Conservation (phyloP, 2,329 filamentous ascomycete genomes). For the Epichloe brachyelytri region DNA sequence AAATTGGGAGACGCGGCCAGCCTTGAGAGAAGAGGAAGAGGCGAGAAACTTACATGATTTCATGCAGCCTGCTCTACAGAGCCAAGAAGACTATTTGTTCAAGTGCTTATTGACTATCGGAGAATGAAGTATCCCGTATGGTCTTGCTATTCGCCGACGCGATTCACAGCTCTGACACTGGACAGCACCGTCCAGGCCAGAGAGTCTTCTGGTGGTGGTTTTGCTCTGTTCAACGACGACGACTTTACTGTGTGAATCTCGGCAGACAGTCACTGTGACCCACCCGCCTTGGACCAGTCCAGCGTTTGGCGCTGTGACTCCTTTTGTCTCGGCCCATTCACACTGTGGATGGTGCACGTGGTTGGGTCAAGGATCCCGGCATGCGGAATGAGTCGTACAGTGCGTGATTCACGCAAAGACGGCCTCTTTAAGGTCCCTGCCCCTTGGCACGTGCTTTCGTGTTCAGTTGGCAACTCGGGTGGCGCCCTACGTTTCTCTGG, state of each 20-base stretch:
- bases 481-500: conserved; percentile 6
- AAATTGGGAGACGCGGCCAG: background rate
- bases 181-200: background rate
- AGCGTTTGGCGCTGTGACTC: background rate
- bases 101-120: too few species aligned
- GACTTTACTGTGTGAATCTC: background rate
- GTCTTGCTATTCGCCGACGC: background rate
- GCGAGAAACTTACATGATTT: conserved; percentile 3
- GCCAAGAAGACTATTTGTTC: background rate
- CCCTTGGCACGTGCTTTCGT: conserved; percentile 20
- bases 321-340: background rate
- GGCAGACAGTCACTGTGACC: background rate
- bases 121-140: too few species aligned
- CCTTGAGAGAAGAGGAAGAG: background rate
- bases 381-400: background rate
- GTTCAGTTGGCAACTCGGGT: conserved; percentile 17
- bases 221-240: background rate
- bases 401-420: background rate
- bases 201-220: background rate
- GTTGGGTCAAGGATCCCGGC: too few species aligned
- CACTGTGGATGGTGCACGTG: conserved; percentile 9
- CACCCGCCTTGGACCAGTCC: background rate
- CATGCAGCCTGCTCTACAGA: background rate
- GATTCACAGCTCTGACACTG: background rate
- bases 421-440: conserved; percentile 3